These are phyloP conservation scores for Emmonsia crescens DNA, from an alignment of 2,329 filamentous ascomycete species.

Conservation along the genomic window DNA sequence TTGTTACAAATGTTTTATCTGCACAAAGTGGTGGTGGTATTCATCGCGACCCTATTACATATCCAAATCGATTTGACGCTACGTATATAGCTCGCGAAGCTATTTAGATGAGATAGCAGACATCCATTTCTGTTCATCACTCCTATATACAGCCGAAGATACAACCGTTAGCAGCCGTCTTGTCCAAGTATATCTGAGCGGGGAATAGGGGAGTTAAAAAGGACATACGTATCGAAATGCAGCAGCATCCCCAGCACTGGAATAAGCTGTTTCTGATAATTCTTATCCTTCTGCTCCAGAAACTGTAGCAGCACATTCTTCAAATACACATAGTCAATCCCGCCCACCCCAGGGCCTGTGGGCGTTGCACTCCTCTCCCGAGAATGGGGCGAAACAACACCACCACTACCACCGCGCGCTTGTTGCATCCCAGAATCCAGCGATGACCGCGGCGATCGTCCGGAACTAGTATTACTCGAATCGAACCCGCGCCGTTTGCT, in stretches of 20 bases:
- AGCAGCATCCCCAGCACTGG: conserved; percentile 55
- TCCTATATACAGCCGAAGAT: conserved; percentile 29
- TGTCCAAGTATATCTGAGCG: neutral
- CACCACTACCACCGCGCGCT: neutral
- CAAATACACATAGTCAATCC: conserved; percentile 52
- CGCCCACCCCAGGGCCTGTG: conserved; percentile 18
- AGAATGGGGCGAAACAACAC: conserved; percentile 38
- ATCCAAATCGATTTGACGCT: no score
- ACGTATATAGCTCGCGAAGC: neutral
- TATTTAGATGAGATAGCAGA: conserved; percentile 53
- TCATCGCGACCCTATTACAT: no score
- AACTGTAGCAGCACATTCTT: conserved; percentile 59
- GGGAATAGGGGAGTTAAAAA: neutral
- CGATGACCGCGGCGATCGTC: conserved; percentile 26
- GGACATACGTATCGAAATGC: conserved; percentile 51
- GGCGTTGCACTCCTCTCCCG: conserved; percentile 27
- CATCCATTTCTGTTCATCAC: conserved; percentile 80
- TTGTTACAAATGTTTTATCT: no score
- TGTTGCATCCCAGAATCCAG: neutral
- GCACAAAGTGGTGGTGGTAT: no score
- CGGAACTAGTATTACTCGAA: conserved; percentile 38
- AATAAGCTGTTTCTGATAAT: conserved; percentile 56
- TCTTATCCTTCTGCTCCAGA: conserved; percentile 56
- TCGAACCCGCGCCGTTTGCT: conserved; percentile 25
- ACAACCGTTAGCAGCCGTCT: conserved; percentile 14